phyloP scores from a whole-genome alignment of 768 basidiomycete species.

The Trametes coccinea region DNA sequence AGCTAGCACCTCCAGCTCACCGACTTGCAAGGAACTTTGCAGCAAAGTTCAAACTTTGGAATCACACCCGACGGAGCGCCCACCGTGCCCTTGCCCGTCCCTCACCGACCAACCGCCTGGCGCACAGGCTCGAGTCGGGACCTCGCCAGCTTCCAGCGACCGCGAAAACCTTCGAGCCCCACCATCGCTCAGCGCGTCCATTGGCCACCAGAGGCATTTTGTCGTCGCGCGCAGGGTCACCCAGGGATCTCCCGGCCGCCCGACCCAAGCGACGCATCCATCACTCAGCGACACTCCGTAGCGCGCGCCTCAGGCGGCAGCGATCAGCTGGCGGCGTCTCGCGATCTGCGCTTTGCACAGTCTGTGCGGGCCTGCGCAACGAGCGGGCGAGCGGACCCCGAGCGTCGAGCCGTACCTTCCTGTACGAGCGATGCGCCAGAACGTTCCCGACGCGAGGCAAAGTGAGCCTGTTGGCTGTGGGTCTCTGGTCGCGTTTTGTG shows the following conservation, averaged over 20 bases:
- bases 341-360: not conserved
- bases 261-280: not conserved
- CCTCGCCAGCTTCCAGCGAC: no score
- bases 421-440: not conserved
- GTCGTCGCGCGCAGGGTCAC: conserved; percentile 6
- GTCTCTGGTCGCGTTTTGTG: not conserved
- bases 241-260: not conserved
- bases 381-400: not conserved
- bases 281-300: not conserved
- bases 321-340: not conserved
- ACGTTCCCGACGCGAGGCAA: not conserved
- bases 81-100: no score
- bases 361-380: not conserved
- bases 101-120: no score
- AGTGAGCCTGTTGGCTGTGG: no score
- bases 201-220: not conserved
- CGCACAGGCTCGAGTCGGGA: no score
- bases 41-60: not conserved
- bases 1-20: no score
- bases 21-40: no score
- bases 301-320: not conserved
- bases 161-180: no score
- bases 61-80: not conserved
- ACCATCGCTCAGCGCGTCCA: not conserved
- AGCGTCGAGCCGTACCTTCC: conserved; percentile 5